Evolutionary conservation across 306 rosid genomes (phyloP).

Genomic region (Phaseolus lunatus): DNA sequence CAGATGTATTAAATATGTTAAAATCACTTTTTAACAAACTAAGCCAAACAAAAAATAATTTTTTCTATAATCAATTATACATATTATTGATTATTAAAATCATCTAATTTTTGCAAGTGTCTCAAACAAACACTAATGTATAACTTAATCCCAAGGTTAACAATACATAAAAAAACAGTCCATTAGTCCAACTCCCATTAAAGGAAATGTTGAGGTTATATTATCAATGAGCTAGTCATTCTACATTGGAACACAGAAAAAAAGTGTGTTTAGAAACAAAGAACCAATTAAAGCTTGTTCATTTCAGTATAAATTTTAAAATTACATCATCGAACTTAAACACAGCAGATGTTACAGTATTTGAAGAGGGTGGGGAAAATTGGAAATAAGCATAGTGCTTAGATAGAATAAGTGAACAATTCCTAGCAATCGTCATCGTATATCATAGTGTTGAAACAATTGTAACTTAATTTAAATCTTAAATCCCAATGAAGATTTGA

Average conservation of each 20-base stretch:
- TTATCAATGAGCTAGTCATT: too few relatives aligned
- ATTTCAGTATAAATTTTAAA: not conserved
- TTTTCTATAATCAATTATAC: too few relatives aligned
- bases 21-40: too few relatives aligned
- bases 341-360: not conserved
- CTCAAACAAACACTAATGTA: too few relatives aligned
- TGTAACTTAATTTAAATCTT: constrained; percentile 12
- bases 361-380: not conserved
- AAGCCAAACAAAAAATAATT: too few relatives aligned
- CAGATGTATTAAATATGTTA: too few relatives aligned
- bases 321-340: not conserved
- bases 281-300: not conserved
- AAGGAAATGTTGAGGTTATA: too few relatives aligned
- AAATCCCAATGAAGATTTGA: constrained; percentile 9
- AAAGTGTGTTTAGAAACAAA: not conserved
- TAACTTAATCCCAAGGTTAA: not conserved
- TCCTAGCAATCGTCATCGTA: not conserved
- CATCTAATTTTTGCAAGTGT: too few relatives aligned
- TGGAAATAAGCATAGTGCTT: not conserved
- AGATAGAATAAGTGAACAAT: not conserved
- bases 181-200: not conserved
- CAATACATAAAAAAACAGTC: constrained; percentile 10
- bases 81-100: too few relatives aligned
- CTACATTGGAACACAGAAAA: not conserved
- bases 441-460: constrained; percentile 26